phyloP scores from a whole-genome alignment of 306 rosid genomes.

The Purshia tridentata region DNA sequence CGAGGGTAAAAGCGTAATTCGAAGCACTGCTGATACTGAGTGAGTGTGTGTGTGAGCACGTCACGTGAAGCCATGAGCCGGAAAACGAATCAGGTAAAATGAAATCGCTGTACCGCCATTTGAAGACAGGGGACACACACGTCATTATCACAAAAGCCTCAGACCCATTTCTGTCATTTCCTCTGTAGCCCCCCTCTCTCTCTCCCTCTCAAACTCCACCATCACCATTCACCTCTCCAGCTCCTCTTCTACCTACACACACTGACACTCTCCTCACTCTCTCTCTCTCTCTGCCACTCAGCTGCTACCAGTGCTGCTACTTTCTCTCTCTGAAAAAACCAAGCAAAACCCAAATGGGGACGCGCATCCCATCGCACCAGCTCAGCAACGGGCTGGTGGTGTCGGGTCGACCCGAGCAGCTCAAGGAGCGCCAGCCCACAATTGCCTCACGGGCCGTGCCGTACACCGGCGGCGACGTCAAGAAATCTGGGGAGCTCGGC shows the following conservation, averaged over 20 bases:
- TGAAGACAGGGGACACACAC: conserved; percentile 25
- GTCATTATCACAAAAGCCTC: conserved; percentile 29
- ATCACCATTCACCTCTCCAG: conserved; percentile 16
- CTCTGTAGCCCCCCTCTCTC: conserved; percentile 10
- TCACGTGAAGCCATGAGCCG: neutral
- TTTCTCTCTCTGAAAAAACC: neutral
- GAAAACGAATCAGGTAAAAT: neutral
- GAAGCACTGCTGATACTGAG: neutral
- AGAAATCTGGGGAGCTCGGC: conserved; percentile 89
- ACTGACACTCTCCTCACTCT: neutral
- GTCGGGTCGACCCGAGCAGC: conserved; percentile 85
- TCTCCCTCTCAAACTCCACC: conserved; percentile 24
- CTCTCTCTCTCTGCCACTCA: neutral
- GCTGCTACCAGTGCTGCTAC: neutral
- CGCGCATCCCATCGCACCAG: conserved; percentile 86
- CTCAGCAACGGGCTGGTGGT: conserved; percentile 87
- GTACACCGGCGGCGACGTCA: conserved; percentile 92
- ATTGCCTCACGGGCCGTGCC: conserved; percentile 83
- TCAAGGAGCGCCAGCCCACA: conserved; percentile 79
- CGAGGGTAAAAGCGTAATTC: conserved; percentile 27
- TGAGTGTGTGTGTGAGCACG: neutral
- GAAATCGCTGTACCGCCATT: conserved; percentile 1
- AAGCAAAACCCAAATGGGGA: conserved; percentile 39
- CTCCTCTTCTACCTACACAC: conserved; percentile 6
- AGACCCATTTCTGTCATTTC: conserved; percentile 55